Evolutionary conservation across 345 rosid genomes (phyloP), one percentile per base, ranked within the genome.

Genomic region (Gossypium thurberi): DNA sequence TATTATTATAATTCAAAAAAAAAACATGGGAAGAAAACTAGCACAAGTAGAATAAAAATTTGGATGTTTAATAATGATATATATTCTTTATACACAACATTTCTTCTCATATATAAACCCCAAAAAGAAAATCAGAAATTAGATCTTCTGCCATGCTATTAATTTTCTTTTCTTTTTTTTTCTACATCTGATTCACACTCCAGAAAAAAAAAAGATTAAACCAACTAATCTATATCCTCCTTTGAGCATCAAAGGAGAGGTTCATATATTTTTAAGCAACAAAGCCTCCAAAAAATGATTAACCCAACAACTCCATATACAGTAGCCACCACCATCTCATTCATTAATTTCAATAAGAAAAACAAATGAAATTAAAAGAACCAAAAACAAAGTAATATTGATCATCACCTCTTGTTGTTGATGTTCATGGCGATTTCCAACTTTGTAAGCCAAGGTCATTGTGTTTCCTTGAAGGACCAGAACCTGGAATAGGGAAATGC

Each of bases 401-500:
- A 78, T 76, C 77, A 81, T 76, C 81, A 79, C 78, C 61, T 46
- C 18, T 11, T 44, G 11, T 48, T 58, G 43, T 58, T 0, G 70
- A 50, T 64, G 15, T 61, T 83, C 79, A 82, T 23, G 91, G 87
- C 60, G 85, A 88, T 80, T 80, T 84, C 84, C 90, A 87, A 74
- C 77, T 82, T 71, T 90, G 82, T 60, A 85, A 81, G 74, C 97
- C 98, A 82, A 94, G 85, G 72, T 78, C 93, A 72, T 94, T 94
- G 84, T 91, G 97, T 76, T 88, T 90, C 81, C 96, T 82, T 67
- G 98, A 94, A 71, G 98, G 98, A 70, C 89, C 98, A 50, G 98
- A 94, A 71, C 87, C 80, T 52, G 98, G 98, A 60, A 94, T 81
- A 0, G 97, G 98, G 1, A 91, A 81, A 76, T 86, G 91, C 75